phyloP scores from a whole-genome alignment of 768 basidiomycete genomes.

The Boletus eberwhitei region DNA sequence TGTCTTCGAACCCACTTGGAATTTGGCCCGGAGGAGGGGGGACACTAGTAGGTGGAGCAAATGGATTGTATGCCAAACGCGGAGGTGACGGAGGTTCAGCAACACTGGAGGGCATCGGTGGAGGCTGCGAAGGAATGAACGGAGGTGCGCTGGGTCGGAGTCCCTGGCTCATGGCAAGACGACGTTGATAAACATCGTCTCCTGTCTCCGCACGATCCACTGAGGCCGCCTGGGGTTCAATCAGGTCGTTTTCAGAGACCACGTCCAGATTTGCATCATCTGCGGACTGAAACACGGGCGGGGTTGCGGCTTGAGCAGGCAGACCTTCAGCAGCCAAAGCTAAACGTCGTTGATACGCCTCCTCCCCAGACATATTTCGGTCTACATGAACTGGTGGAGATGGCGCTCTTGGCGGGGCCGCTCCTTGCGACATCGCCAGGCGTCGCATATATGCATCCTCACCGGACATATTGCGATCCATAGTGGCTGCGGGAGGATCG shows the following conservation, averaged over 20 bases:
- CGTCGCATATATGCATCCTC: constrained; percentile 82
- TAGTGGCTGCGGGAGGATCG: constrained; percentile 32
- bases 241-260: neutral
- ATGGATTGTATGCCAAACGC: constrained; percentile 63
- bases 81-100: constrained; percentile 43
- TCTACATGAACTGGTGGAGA: constrained; percentile 40
- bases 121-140: constrained; percentile 24
- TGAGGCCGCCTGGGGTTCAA: neutral
- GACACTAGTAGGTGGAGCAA: constrained; percentile 58
- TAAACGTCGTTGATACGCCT: constrained; percentile 71
- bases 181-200: constrained; percentile 67
- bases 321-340: constrained; percentile 52
- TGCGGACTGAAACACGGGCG: constrained; percentile 23
- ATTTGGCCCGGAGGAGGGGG: constrained; percentile 55
- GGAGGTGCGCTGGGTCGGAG: constrained; percentile 29
- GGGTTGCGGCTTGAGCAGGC: constrained; percentile 14
- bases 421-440: constrained; percentile 59
- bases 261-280: constrained; percentile 21
- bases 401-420: constrained; percentile 15
- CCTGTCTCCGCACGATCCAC: constrained; percentile 43
- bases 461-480: constrained; percentile 56
- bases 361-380: constrained; percentile 63
- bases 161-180: constrained; percentile 53
- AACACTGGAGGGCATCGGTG: constrained; percentile 21
- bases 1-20: constrained; percentile 54